These are phyloP conservation scores for Pseudoperonospora humuli DNA, from an alignment of 352 stramenopile species.

Conservation along the genomic window DNA sequence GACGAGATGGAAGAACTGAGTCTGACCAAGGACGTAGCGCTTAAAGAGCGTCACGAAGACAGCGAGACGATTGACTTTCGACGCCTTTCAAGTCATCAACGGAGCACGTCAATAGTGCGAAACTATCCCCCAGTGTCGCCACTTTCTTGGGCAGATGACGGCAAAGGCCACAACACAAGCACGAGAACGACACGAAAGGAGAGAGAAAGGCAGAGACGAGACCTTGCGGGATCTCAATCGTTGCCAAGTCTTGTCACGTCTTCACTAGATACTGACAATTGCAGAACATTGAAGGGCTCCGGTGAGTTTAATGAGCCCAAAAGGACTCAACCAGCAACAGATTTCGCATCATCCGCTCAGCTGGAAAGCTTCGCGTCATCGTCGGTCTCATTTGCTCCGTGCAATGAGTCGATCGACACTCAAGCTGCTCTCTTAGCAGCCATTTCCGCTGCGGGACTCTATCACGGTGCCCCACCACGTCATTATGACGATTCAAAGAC, in stretches of 20 bases:
- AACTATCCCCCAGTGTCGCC: too few relatives aligned
- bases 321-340: background rate
- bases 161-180: too few relatives aligned
- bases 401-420: conserved; percentile 1
- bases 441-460: conserved; percentile 27
- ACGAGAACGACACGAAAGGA: conserved; percentile 10
- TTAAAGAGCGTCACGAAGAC: too few relatives aligned
- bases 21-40: too few relatives aligned
- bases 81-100: too few relatives aligned
- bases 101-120: too few relatives aligned
- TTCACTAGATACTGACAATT: background rate
- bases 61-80: too few relatives aligned
- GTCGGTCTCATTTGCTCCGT: background rate
- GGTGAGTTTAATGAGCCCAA: conserved; percentile 7
- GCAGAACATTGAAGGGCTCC: too few relatives aligned
- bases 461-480: conserved; percentile 14
- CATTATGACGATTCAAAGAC: conserved; percentile 7
- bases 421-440: conserved; percentile 23
- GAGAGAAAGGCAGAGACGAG: conserved; percentile 6
- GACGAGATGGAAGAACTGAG: too few relatives aligned
- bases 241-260: conserved; percentile 11
- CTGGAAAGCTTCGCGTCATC: conserved; percentile 9
- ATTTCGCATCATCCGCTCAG: conserved; percentile 6
- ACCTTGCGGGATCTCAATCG: conserved; percentile 14
- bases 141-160: too few relatives aligned